These are phyloP conservation scores for Sporothrix schenckii DNA, from an alignment of 2,329 filamentous ascomycete species.

Conservation along the genomic window DNA sequence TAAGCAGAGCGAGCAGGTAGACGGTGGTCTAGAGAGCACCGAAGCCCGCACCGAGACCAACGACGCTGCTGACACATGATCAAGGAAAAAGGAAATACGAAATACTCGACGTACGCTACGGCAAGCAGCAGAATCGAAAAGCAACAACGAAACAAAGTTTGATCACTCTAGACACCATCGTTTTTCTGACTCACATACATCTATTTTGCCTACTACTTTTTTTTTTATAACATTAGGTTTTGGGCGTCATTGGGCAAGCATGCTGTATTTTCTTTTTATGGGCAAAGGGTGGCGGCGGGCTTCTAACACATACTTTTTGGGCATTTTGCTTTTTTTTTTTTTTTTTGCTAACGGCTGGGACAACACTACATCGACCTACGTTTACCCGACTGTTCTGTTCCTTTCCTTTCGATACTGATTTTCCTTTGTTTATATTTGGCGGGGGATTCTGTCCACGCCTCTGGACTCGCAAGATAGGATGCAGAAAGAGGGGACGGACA, in stretches of 20 bases:
- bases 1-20: constrained; percentile 4
- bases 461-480: background rate
- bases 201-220: background rate
- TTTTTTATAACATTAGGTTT: constrained; percentile 15
- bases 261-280: background rate
- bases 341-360: background rate
- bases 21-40: background rate
- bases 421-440: constrained; percentile 12
- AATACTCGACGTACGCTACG: background rate
- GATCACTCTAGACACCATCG: background rate
- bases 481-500: background rate
- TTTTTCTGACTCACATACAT: background rate
- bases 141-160: background rate
- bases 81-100: background rate
- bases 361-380: background rate
- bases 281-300: constrained; percentile 9
- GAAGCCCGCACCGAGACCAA: background rate
- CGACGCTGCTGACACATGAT: background rate
- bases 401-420: too few species aligned
- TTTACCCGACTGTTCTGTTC: background rate
- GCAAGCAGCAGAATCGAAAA: background rate
- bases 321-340: background rate
- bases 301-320: background rate
- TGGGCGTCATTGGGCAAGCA: constrained; percentile 12
- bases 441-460: background rate